Conservation (phyloP, 2,329 filamentous ascomycete species). For the Aspergillus intermedius region DNA sequence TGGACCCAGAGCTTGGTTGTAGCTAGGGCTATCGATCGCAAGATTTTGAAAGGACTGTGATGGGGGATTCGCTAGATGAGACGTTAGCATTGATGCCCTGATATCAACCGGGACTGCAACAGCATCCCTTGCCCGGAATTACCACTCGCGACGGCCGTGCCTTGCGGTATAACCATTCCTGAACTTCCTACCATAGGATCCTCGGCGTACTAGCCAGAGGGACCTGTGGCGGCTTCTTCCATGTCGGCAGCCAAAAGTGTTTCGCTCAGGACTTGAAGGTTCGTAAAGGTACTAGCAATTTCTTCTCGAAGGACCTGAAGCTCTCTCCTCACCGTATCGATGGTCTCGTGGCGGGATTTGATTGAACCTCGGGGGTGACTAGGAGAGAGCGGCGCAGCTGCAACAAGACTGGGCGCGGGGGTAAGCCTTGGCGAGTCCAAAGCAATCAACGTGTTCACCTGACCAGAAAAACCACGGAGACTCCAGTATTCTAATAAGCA, state of each 20-base stretch:
- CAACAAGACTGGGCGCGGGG: background rate
- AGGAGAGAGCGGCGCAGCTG: background rate
- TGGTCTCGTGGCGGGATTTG: conserved; percentile 1
- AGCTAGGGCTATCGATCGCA: too few species aligned
- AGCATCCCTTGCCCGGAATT: too few species aligned
- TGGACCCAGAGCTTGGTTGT: too few species aligned
- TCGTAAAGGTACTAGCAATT: conserved; percentile 1
- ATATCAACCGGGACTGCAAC: too few species aligned
- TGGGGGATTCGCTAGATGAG: too few species aligned
- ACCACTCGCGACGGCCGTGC: too few species aligned
- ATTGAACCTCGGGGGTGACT: background rate
- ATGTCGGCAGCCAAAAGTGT: background rate
- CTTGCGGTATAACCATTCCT: background rate
- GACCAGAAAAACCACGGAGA: background rate
- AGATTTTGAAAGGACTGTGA: too few species aligned
- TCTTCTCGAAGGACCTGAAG: conserved; percentile 5
- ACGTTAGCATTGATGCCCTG: too few species aligned
- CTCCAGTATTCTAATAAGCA: conserved; percentile 11
- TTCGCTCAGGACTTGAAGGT: conserved; percentile 1
- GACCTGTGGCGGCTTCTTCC: background rate
- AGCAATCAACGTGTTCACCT: background rate
- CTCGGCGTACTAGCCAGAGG: background rate
- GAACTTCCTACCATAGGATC: background rate
- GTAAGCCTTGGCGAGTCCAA: conserved; percentile 1
- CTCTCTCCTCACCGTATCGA: conserved; percentile 5